These are phyloP conservation scores for Xanthoconium separans DNA, from an alignment of 1,284 basidiomycete genomes.

Conservation along the genomic window DNA sequence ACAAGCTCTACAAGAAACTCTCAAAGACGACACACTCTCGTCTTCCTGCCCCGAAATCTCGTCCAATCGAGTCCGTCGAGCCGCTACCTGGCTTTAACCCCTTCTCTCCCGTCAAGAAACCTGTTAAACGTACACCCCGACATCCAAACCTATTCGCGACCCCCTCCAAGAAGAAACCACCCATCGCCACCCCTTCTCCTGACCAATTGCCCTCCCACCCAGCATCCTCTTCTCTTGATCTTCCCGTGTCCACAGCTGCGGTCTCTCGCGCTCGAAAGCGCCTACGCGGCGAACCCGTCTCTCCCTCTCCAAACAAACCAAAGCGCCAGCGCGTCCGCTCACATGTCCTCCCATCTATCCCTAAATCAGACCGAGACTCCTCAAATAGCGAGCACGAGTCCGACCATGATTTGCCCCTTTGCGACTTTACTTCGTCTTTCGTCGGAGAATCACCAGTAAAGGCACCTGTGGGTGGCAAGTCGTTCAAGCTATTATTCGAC, in stretches of 20 bases:
- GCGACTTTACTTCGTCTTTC: constrained; percentile 46
- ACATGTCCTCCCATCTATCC: constrained; percentile 34
- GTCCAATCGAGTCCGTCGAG: constrained; percentile 47
- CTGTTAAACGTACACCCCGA: constrained; percentile 32
- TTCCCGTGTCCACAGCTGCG: constrained; percentile 37
- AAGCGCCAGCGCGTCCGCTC: constrained; percentile 56
- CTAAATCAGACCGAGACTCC: constrained; percentile 20
- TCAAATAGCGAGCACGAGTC: constrained; percentile 40
- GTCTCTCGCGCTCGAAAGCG: constrained; percentile 73
- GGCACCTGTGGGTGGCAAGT: constrained; percentile 48
- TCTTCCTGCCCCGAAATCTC: constrained; percentile 44
- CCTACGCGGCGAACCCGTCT: constrained; percentile 75
- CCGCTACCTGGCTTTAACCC: constrained; percentile 64
- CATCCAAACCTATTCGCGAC: constrained; percentile 54
- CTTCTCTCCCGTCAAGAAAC: constrained; percentile 72
- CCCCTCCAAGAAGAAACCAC: constrained; percentile 44
- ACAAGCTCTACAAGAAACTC: constrained; percentile 79
- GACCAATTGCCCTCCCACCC: constrained; percentile 37
- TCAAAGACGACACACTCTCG: constrained; percentile 45
- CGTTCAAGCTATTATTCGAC: constrained; percentile 68
- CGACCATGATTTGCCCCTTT: constrained; percentile 32
- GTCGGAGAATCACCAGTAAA: constrained; percentile 72
- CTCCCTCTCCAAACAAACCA: constrained; percentile 73
- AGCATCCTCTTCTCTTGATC: constrained; percentile 21
- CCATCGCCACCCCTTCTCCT: constrained; percentile 37